Percentiles rank a stretch among this genome's conserved stretches.
These are phyloP conservation scores for Neobulgaria alba DNA, from an alignment of 2,329 filamentous ascomycete genomes.

Conservation along the genomic window DNA sequence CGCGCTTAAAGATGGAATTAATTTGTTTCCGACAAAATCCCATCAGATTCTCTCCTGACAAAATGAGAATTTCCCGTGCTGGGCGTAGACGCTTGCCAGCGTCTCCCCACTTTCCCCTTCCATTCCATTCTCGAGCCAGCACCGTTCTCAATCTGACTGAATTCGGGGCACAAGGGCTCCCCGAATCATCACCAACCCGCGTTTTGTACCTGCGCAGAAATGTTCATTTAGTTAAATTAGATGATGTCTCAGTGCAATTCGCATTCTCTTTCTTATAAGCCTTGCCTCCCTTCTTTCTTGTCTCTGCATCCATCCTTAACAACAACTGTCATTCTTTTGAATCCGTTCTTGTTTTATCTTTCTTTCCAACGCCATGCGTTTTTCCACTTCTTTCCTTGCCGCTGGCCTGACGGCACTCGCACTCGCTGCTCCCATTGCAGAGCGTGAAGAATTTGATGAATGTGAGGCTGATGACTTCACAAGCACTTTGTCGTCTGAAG, in stretches of 20 bases:
- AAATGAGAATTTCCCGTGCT: neutral
- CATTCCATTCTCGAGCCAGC: neutral
- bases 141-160: too few species aligned
- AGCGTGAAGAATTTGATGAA: conserved; percentile 1
- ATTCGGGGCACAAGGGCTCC: neutral
- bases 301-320: neutral
- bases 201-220: neutral
- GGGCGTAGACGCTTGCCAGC: too few species aligned
- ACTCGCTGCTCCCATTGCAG: conserved; percentile 1
- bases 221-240: too few species aligned
- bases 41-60: neutral
- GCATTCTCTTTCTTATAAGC: neutral
- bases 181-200: neutral
- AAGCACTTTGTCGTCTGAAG: neutral
- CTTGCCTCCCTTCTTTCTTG: neutral
- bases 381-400: conserved; percentile 4
- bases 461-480: neutral
- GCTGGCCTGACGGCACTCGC: conserved; percentile 2
- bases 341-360: neutral
- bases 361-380: conserved; percentile 1
- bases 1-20: neutral
- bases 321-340: neutral
- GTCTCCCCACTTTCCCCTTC: too few species aligned
- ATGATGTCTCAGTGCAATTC: neutral
- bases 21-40: neutral